Conservation (phyloP, 805 yeast genomes). For the Starmerella floris region DNA sequence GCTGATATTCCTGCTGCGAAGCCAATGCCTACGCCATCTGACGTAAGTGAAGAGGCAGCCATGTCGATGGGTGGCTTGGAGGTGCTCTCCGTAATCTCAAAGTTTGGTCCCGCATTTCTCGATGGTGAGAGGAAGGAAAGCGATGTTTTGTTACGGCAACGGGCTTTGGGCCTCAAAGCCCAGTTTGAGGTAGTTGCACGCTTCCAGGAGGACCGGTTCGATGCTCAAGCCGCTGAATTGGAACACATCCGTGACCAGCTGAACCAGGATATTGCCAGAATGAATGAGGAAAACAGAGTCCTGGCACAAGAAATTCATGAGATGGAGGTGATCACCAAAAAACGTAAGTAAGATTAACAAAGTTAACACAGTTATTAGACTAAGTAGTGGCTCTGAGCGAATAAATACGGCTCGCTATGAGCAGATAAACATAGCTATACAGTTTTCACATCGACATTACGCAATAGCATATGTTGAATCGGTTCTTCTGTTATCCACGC, state of each 20-base stretch:
- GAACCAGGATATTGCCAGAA: slow-evolving; percentile 8
- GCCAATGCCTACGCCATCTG: not conserved
- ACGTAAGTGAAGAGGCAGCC: not conserved
- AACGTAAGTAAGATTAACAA: slow-evolving; percentile 4
- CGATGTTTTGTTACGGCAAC: slow-evolving; percentile 15
- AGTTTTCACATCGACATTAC: too few species aligned
- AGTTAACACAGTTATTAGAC: too few species aligned
- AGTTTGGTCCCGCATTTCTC: slow-evolving; percentile 9
- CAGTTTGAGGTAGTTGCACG: slow-evolving; percentile 77
- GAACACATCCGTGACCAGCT: slow-evolving; percentile 54
- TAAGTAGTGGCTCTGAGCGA: too few species aligned
- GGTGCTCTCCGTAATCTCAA: slow-evolving; percentile 9
- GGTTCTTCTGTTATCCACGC: too few species aligned
- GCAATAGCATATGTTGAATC: too few species aligned
- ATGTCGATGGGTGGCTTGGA: slow-evolving; percentile 9
- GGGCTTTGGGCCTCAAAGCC: slow-evolving; percentile 23
- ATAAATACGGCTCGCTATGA: too few species aligned
- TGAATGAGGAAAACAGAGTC: slow-evolving; percentile 53
- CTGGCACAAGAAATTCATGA: slow-evolving; percentile 10
- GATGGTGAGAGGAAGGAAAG: slow-evolving; percentile 6
- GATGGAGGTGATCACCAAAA: slow-evolving; percentile 3
- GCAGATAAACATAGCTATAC: too few species aligned
- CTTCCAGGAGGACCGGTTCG: slow-evolving; percentile 80
- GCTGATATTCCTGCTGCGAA: not conserved
- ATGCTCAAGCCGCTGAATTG: slow-evolving; percentile 84